Conservation (phyloP, 2,329 filamentous ascomycete species). For the Pseudonectria foliicola region DNA sequence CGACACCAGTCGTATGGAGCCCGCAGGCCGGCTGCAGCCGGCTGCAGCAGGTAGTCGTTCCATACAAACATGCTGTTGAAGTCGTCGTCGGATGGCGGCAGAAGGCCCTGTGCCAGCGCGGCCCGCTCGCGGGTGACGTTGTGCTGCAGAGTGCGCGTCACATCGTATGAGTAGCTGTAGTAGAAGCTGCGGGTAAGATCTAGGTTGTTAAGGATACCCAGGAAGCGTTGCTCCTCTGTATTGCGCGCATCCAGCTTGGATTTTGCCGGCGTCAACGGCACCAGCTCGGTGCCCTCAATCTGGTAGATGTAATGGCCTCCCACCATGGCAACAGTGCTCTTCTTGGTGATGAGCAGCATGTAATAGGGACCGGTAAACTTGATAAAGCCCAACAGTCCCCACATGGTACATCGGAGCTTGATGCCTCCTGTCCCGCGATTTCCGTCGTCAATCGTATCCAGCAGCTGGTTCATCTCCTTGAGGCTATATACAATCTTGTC, state of each 20-base stretch:
- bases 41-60: slow-evolving; percentile 84
- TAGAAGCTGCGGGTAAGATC: slow-evolving; percentile 91
- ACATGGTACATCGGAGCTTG: slow-evolving; percentile 81
- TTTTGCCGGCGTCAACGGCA: slow-evolving; percentile 73
- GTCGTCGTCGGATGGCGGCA: slow-evolving; percentile 53
- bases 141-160: slow-evolving; percentile 84
- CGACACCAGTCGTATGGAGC: slow-evolving; percentile 94
- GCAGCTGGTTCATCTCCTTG: slow-evolving; percentile 84
- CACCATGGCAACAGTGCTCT: slow-evolving; percentile 91
- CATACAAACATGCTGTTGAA: slow-evolving; percentile 97
- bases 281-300: slow-evolving; percentile 85
- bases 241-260: slow-evolving; percentile 72
- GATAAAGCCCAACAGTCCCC: slow-evolving; percentile 93
- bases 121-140: slow-evolving; percentile 80
- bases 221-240: slow-evolving; percentile 81
- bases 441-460: slow-evolving; percentile 91
- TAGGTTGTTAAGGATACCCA: slow-evolving; percentile 82
- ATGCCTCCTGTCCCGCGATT: slow-evolving; percentile 87
- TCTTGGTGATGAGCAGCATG: slow-evolving; percentile 93
- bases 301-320: slow-evolving; percentile 96
- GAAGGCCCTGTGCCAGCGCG: slow-evolving; percentile 57
- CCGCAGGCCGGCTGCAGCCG: slow-evolving; percentile 61
- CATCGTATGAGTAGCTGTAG: slow-evolving; percentile 97
- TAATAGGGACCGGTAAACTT: slow-evolving; percentile 94
- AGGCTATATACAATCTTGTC: slow-evolving; percentile 93